A percentile compares a stretch with the other conserved stretches of the same genome.
These are phyloP conservation scores for Kuraishia molischiana DNA, from an alignment of 805 yeast species.

Conservation along the genomic window DNA sequence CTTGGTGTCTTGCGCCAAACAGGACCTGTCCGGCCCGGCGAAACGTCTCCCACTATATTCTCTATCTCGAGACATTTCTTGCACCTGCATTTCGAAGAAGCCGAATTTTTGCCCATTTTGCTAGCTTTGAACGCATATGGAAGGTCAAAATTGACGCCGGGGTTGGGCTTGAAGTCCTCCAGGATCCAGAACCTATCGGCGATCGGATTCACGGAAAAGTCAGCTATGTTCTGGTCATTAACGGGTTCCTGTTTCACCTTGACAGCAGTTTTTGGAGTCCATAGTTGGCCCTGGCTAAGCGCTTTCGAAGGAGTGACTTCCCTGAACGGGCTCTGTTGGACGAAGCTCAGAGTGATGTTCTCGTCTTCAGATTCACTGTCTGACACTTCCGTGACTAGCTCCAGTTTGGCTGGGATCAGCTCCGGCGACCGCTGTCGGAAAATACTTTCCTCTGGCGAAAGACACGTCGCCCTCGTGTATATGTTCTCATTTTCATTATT, in stretches of 20 bases:
- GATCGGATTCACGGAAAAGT: slow-evolving; percentile 17
- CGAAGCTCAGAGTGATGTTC: no score
- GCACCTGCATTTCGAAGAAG: not conserved
- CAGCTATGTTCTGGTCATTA: slow-evolving; percentile 2
- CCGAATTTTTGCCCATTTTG: not conserved
- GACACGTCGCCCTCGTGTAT: not conserved
- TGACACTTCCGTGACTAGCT: not conserved
- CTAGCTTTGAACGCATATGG: slow-evolving; percentile 1
- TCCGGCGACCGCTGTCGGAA: not conserved
- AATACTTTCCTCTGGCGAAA: not conserved
- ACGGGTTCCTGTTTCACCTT: not conserved
- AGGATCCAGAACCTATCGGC: slow-evolving; percentile 21
- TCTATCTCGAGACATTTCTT: not conserved
- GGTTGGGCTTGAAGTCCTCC: slow-evolving; percentile 25
- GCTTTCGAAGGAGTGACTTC: not conserved
- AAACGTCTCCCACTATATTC: not conserved
- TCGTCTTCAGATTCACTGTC: not conserved
- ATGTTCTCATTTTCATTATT: not conserved
- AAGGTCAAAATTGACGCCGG: slow-evolving; percentile 4
- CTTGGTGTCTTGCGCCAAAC: not conserved
- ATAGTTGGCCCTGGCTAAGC: not conserved
- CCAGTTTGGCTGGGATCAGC: not conserved
- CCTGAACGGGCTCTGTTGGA: no score
- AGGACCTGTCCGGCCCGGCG: not conserved
- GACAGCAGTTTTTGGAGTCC: not conserved